These are phyloP conservation scores for Antitrichia curtipendula DNA, from an alignment of 225 moss, liverwort and hornwort genomes.

Conservation along the genomic window DNA sequence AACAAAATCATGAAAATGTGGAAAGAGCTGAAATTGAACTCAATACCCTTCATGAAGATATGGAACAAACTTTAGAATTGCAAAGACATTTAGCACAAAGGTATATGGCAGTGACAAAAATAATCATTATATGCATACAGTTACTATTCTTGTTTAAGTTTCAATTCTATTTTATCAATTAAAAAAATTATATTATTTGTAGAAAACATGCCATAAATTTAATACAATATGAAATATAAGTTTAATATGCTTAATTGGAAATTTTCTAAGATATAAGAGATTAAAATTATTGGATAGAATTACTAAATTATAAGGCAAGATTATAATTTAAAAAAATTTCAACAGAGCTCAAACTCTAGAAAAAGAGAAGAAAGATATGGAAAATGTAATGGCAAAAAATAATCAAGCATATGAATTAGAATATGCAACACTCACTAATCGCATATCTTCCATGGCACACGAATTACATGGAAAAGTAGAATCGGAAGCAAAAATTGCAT, in stretches of 20 bases:
- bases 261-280: rapidly evolving
- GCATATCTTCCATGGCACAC: slow-evolving; percentile 31
- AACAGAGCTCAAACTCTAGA: slow-evolving; percentile 67
- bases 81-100: slow-evolving; percentile 84
- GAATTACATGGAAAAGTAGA: slow-evolving; percentile 38
- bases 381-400: slow-evolving; percentile 30
- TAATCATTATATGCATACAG: too few species aligned
- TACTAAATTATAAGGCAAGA: background rate
- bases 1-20: slow-evolving; percentile 94
- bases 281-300: background rate
- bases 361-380: slow-evolving; percentile 85
- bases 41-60: slow-evolving; percentile 86
- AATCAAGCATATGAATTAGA: slow-evolving; percentile 56
- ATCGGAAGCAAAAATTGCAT: slow-evolving; percentile 24
- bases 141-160: background rate
- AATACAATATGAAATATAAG: background rate
- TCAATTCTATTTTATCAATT: background rate
- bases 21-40: slow-evolving; percentile 81
- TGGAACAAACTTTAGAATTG: slow-evolving; percentile 88
- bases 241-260: background rate
- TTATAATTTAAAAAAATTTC: background rate
- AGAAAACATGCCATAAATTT: too few species aligned
- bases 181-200: too few species aligned
- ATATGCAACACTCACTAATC: slow-evolving; percentile 23
- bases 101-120: background rate